Conservation (phyloP, 257 asterid genomes). For the Ballota nigra region DNA sequence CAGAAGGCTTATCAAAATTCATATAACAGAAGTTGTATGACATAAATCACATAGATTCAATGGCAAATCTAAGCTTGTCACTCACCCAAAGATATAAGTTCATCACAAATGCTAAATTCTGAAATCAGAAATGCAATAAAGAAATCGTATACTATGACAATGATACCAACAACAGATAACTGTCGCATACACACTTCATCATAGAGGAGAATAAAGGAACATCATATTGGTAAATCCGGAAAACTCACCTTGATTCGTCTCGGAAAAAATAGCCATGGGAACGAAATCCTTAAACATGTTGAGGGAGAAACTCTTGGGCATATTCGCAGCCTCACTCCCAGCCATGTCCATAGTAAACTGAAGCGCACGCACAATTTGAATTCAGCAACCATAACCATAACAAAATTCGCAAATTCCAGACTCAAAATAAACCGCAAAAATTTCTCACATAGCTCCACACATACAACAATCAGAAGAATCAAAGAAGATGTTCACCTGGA, state of each 20-base stretch:
- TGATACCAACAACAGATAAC: background rate
- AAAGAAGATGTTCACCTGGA: slow-evolving; percentile 36
- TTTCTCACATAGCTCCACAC: background rate
- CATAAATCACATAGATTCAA: background rate
- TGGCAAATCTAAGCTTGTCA: background rate
- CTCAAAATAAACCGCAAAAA: background rate
- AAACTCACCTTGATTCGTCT: slow-evolving; percentile 60
- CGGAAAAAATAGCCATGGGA: slow-evolving; percentile 86
- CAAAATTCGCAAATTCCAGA: background rate
- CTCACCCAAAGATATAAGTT: background rate
- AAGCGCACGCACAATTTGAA: background rate
- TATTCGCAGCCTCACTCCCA: slow-evolving; percentile 46
- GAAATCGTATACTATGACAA: background rate
- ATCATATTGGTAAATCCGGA: background rate
- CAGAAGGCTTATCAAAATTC: background rate
- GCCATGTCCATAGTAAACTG: slow-evolving; percentile 96
- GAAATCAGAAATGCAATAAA: background rate
- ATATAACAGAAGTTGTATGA: background rate
- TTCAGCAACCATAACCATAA: slow-evolving; percentile 13
- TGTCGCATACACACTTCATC: background rate
- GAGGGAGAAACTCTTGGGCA: slow-evolving; percentile 82
- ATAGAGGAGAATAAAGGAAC: background rate
- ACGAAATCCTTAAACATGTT: slow-evolving; percentile 86
- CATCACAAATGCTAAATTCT: background rate
- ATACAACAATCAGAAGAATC: too few relatives aligned